phyloP scores from a whole-genome alignment of 495 filamentous ascomycete species.

The Penicillium samsonianum region DNA sequence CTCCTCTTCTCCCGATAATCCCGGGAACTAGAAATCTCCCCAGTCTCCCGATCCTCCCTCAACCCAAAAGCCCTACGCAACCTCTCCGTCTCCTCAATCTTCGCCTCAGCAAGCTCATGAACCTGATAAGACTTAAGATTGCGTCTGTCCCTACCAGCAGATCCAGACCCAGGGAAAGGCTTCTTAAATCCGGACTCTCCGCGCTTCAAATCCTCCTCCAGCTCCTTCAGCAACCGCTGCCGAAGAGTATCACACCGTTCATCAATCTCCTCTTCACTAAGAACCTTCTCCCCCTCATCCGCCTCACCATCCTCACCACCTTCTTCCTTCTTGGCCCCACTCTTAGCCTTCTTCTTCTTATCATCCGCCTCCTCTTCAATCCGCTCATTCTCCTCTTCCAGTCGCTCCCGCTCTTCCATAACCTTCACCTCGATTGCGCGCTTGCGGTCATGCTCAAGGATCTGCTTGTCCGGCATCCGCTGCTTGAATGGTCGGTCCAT shows the following conservation, averaged over 20 bases:
- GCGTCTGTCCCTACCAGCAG: conserved; percentile 38
- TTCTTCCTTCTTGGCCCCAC: conserved; percentile 2
- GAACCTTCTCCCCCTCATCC: conserved; percentile 66
- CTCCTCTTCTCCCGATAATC: conserved; percentile 34
- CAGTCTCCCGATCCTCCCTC: conserved; percentile 83
- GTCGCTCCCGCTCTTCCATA: conserved; percentile 80
- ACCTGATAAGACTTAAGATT: conserved; percentile 88
- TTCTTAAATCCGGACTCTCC: conserved; percentile 5
- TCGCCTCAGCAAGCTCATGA: conserved; percentile 92
- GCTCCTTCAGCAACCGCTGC: conserved; percentile 31
- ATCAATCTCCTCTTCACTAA: conserved; percentile 68
- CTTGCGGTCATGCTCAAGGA: conserved; percentile 89
- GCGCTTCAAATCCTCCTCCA: conserved; percentile 30
- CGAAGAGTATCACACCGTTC: conserved; percentile 37
- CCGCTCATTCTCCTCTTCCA: conserved; percentile 79
- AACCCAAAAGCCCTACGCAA: conserved; percentile 88
- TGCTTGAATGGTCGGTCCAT: conserved; percentile 66
- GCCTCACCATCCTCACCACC: conserved; percentile 53
- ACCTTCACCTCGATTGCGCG: conserved; percentile 89
- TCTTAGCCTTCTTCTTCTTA: conserved; percentile 16
- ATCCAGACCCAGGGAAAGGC: neutral
- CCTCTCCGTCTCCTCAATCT: conserved; percentile 93
- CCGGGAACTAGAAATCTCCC: conserved; percentile 63
- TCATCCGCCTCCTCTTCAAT: conserved; percentile 32
- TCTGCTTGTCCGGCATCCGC: conserved; percentile 85